phyloP scores from a whole-genome alignment of 441 rosid species.

The Rhodomyrtus psidioides region DNA sequence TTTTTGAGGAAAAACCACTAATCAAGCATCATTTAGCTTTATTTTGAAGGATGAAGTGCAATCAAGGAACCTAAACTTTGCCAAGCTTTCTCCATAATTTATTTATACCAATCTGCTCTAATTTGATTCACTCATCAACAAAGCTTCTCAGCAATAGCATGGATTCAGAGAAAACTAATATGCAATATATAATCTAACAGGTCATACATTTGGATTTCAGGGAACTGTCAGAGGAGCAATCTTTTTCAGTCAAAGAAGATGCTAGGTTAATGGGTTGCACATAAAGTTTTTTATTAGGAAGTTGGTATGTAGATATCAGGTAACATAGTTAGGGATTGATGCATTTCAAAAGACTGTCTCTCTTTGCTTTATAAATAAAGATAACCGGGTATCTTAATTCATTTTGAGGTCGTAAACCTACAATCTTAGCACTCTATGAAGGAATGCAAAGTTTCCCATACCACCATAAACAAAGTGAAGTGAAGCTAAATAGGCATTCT shows the following conservation, averaged over 20 bases:
- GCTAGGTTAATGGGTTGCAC: not conserved
- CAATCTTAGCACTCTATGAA: not conserved
- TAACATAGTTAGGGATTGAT: not conserved
- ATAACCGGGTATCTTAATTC: not conserved
- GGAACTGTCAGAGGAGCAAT: not conserved
- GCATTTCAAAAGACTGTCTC: not conserved
- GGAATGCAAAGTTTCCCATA: not conserved
- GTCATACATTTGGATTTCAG: not conserved
- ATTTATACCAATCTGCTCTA: not conserved
- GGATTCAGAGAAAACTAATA: not conserved
- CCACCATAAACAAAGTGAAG: not conserved
- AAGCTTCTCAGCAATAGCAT: not conserved
- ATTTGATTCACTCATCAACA: not conserved
- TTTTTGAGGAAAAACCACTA: not conserved
- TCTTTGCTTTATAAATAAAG: not conserved
- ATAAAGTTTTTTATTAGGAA: not conserved
- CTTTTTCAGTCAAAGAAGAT: not conserved
- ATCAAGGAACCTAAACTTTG: not conserved
- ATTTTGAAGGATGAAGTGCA: not conserved
- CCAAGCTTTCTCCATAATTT: not conserved
- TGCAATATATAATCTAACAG: not conserved
- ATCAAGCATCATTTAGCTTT: not conserved
- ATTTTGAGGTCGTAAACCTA: not conserved
- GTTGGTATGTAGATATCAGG: not conserved
- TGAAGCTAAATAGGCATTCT: not conserved